Evolutionary conservation across 2,329 filamentous ascomycete species (phyloP).

Genomic region (Botrytis pseudocinerea): DNA sequence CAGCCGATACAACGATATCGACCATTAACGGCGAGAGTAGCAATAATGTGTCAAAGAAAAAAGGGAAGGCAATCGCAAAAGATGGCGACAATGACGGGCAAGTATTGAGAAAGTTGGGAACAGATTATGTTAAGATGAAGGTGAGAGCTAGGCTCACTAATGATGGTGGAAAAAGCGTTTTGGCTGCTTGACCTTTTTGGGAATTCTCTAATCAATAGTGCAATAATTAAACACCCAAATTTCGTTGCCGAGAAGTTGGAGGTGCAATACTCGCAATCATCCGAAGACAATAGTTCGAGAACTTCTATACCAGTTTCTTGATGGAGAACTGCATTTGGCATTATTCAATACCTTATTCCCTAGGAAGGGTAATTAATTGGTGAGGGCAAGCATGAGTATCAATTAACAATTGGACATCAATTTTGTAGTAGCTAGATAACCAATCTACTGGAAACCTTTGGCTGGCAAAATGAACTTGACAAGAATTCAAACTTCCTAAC

Average conservation of each 20-base stretch:
- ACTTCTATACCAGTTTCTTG: background rate
- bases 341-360: background rate
- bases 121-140: background rate
- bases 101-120: slow-evolving; percentile 4
- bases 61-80: no score
- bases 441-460: background rate
- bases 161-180: slow-evolving; percentile 14
- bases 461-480: background rate
- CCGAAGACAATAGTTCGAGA: background rate
- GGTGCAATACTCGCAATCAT: background rate
- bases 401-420: background rate
- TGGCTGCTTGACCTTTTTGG: background rate
- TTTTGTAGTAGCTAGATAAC: background rate
- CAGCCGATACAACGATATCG: background rate
- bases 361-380: background rate
- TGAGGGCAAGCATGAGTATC: background rate
- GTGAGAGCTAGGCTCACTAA: slow-evolving; percentile 5
- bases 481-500: background rate
- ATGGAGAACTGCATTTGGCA: background rate
- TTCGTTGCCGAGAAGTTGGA: background rate
- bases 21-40: no score
- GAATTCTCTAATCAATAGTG: background rate
- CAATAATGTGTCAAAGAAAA: no score
- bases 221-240: background rate
- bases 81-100: background rate